Evolutionary conservation across 2,329 filamentous ascomycete genomes (phyloP).

Genomic region (Colletotrichum sp.): DNA sequence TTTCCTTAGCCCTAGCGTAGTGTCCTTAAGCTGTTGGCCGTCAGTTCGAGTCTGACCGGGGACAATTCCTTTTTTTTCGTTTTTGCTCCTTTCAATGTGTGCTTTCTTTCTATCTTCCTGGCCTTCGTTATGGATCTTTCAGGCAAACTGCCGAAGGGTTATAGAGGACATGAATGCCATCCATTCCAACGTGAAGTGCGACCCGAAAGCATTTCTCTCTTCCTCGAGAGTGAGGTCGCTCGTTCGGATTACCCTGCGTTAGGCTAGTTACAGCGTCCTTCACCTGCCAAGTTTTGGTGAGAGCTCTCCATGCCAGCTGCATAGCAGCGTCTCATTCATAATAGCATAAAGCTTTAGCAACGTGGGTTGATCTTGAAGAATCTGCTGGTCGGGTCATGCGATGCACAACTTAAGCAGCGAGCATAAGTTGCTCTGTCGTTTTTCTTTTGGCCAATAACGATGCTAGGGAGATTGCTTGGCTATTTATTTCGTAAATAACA

Average conservation of each 20-base stretch:
- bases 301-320: neutral
- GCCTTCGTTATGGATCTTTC: neutral
- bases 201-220: neutral
- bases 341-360: neutral
- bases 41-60: neutral
- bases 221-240: neutral
- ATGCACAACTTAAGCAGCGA: neutral
- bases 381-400: neutral
- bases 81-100: neutral
- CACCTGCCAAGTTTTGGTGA: neutral
- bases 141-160: neutral
- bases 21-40: neutral
- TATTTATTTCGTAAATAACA: neutral
- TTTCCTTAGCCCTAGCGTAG: neutral
- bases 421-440: neutral
- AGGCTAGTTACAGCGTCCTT: neutral
- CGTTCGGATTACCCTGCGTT: neutral
- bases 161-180: neutral
- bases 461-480: neutral
- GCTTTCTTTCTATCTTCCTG: neutral
- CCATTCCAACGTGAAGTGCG: neutral
- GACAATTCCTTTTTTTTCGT: neutral
- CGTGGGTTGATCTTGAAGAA: neutral
- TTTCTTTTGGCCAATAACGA: neutral
- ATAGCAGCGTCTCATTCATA: neutral